Conservation (phyloP, 2,329 filamentous ascomycete species). For the Trichoderma sp. region DNA sequence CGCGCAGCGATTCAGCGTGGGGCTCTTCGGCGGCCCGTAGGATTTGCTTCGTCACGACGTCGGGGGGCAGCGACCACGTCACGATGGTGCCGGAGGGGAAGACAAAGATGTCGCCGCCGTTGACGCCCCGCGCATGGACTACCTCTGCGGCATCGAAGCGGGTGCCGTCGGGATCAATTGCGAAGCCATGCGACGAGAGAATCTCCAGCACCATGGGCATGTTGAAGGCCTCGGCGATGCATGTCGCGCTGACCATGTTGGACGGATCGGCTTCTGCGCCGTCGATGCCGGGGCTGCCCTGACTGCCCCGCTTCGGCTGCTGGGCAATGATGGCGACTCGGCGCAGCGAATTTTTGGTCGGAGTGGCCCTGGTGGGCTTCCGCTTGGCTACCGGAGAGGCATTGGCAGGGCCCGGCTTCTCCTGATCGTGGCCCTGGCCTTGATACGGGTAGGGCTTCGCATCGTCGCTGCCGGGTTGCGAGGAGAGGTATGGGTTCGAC, state of each 20-base stretch:
- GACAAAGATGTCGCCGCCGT: constrained; percentile 85
- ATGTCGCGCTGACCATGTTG: constrained; percentile 57
- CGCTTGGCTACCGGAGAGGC: constrained; percentile 39
- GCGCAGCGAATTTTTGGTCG: constrained; percentile 71
- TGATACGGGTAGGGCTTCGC: constrained; percentile 22
- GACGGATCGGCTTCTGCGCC: constrained; percentile 36
- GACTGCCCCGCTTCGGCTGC: constrained; percentile 41
- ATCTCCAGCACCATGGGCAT: constrained; percentile 60
- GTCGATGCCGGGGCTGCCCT: constrained; percentile 32
- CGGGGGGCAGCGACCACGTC: constrained; percentile 81
- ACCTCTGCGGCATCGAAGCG: constrained; percentile 62
- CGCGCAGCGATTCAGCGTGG: constrained; percentile 65
- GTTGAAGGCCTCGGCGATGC: constrained; percentile 62
- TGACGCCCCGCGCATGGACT: constrained; percentile 59
- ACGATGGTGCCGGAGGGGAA: constrained; percentile 95
- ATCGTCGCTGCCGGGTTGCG: constrained; percentile 24
- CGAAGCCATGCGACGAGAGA: constrained; percentile 57
- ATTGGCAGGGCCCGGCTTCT: not conserved
- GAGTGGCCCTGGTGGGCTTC: constrained; percentile 45
- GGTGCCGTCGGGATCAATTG: constrained; percentile 60
- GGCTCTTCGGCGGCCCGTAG: constrained; percentile 73
- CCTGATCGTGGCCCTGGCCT: constrained; percentile 20
- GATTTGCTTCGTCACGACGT: constrained; percentile 71
- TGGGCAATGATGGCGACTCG: constrained; percentile 86
- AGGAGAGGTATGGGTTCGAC: constrained; percentile 57